phyloP scores from a whole-genome alignment of 768 basidiomycete species.

The Mycena galericulata region DNA sequence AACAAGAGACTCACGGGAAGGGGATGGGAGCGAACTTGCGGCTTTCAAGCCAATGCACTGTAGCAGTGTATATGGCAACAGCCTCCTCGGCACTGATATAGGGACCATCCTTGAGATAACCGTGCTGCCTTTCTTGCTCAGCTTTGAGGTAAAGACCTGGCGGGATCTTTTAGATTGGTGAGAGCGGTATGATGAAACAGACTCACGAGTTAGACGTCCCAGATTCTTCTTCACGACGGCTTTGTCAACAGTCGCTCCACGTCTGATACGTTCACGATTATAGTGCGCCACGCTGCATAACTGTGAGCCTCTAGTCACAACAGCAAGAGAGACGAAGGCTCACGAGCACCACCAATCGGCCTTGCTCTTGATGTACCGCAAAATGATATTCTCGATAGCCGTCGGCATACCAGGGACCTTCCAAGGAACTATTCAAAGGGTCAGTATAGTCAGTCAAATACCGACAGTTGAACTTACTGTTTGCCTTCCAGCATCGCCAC shows the following conservation, averaged over 20 bases:
- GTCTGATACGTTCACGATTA: constrained; percentile 96
- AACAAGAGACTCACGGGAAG: constrained; percentile 79
- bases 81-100: constrained; percentile 99
- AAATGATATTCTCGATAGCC: constrained; percentile 98
- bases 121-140: constrained; percentile 98
- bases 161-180: constrained; percentile 20
- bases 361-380: constrained; percentile 99
- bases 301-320: constrained; percentile 3
- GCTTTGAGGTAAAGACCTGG: constrained; percentile 94
- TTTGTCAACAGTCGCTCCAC: constrained; percentile 97
- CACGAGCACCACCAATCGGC: constrained; percentile 99
- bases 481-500: constrained; percentile 98
- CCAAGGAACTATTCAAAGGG: constrained; percentile 82
- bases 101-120: constrained; percentile 98
- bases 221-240: constrained; percentile 99
- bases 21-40: constrained; percentile 99
- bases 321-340: constrained; percentile 40
- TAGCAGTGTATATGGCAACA: constrained; percentile 98
- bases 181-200: neutral
- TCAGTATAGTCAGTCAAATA: neutral
- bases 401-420: constrained; percentile 99
- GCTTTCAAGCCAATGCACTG: constrained; percentile 98
- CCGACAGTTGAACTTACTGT: constrained; percentile 64
- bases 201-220: constrained; percentile 92
- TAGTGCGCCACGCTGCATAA: constrained; percentile 88